A percentile compares a stretch with the other conserved stretches of the same genome.
phyloP scores from a whole-genome alignment of 345 rosid genomes.

The Salix suchowensis region DNA sequence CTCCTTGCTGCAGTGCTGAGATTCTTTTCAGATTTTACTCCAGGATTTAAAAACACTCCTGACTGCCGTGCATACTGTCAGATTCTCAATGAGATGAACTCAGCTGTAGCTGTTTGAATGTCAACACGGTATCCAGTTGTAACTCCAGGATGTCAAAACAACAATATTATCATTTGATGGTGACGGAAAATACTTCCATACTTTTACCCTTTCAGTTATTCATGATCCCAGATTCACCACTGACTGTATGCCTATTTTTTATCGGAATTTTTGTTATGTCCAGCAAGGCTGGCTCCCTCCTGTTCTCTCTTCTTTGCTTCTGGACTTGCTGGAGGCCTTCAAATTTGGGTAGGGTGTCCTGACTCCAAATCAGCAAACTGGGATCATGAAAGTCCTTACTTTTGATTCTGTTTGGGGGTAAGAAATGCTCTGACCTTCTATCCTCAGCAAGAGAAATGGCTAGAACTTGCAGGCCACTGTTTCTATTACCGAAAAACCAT shows the following conservation, averaged over 20 bases:
- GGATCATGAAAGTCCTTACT: neutral
- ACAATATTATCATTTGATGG: neutral
- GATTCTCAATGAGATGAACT: slow-evolving; percentile 64
- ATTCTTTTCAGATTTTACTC: slow-evolving; percentile 73
- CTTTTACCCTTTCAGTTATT: neutral
- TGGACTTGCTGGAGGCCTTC: neutral
- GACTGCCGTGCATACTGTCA: slow-evolving; percentile 54
- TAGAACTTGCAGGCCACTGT: neutral
- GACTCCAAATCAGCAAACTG: neutral
- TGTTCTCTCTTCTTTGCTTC: neutral
- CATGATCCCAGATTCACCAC: neutral
- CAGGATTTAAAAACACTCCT: slow-evolving; percentile 59
- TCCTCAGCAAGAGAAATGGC: neutral
- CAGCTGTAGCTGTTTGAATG: slow-evolving; percentile 15
- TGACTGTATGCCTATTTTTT: neutral
- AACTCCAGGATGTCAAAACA: neutral
- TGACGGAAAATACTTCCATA: neutral
- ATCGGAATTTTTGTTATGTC: no score
- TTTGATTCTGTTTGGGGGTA: neutral
- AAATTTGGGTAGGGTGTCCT: neutral
- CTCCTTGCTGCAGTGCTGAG: slow-evolving; percentile 85
- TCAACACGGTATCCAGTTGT: neutral
- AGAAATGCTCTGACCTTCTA: neutral
- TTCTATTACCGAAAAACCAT: neutral
- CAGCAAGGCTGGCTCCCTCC: neutral